A percentile compares a stretch with the other conserved stretches of the same genome.
phyloP scores from a whole-genome alignment of 2,329 filamentous ascomycete species.

The Colletotrichum magnum region DNA sequence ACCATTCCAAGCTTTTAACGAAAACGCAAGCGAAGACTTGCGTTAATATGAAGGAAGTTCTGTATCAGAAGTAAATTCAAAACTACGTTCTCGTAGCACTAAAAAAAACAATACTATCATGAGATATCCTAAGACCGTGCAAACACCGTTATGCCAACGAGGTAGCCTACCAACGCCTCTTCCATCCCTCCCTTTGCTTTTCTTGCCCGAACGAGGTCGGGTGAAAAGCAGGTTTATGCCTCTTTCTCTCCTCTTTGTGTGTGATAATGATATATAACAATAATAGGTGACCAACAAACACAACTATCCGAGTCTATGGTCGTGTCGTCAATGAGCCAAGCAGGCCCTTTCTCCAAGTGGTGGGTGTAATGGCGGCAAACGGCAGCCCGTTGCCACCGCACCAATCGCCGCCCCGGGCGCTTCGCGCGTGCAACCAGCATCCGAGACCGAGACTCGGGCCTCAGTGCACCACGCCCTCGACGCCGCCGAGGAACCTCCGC shows the following conservation, averaged over 20 bases:
- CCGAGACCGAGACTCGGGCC: not conserved
- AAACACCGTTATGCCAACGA: too few species aligned
- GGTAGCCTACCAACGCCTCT: too few species aligned
- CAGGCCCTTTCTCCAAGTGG: not conserved
- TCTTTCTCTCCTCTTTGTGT: not conserved
- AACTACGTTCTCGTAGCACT: too few species aligned
- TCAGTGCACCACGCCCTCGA: constrained; percentile 73
- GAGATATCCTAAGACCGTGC: too few species aligned
- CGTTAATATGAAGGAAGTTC: too few species aligned
- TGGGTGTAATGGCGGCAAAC: constrained; percentile 22
- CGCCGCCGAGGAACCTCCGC: constrained; percentile 82
- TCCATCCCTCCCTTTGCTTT: too few species aligned
- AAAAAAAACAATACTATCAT: too few species aligned
- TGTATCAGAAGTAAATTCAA: too few species aligned
- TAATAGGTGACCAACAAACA: not conserved
- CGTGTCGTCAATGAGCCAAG: not conserved
- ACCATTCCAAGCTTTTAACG: too few species aligned
- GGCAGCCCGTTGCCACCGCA: not conserved
- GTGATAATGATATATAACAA: constrained; percentile 9
- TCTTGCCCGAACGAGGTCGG: not conserved
- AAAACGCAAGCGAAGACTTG: too few species aligned
- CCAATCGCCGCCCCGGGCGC: not conserved
- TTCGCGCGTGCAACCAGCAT: not conserved
- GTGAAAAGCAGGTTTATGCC: constrained; percentile 4
- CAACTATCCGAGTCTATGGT: not conserved